A percentile compares a stretch with the other conserved stretches of the same genome.
phyloP scores from a whole-genome alignment of 305 asterid species.

The Ilex paraguariensis region DNA sequence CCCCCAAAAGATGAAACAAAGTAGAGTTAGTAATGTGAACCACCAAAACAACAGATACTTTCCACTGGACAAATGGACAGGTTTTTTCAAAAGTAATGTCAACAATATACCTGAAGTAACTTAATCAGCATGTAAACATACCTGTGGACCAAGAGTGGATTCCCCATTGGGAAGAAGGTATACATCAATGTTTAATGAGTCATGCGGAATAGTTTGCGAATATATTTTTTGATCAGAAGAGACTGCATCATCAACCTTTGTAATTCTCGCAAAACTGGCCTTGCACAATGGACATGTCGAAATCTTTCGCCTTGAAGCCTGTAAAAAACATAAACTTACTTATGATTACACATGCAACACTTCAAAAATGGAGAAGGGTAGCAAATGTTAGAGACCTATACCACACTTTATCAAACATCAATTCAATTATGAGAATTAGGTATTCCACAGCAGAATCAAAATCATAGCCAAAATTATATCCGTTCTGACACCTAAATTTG shows the following conservation, averaged over 20 bases:
- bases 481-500: no score
- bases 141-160: constrained; percentile 31
- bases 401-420: no score
- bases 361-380: no score
- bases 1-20: constrained; percentile 4
- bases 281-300: constrained; percentile 83
- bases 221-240: constrained; percentile 84
- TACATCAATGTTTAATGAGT: constrained; percentile 36
- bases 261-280: constrained; percentile 61
- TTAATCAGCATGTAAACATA: constrained; percentile 25
- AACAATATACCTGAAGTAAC: no score
- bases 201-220: constrained; percentile 63
- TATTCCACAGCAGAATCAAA: no score
- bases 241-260: constrained; percentile 63
- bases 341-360: no score
- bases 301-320: constrained; percentile 42
- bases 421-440: no score
- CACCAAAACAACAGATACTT: no score
- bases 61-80: not conserved
- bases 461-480: no score
- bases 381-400: no score
- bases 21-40: no score
- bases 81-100: not conserved
- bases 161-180: constrained; percentile 52
- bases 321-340: not conserved